phyloP scores from a whole-genome alignment of 2,329 filamentous ascomycete species.

The Zarea fungicola region DNA sequence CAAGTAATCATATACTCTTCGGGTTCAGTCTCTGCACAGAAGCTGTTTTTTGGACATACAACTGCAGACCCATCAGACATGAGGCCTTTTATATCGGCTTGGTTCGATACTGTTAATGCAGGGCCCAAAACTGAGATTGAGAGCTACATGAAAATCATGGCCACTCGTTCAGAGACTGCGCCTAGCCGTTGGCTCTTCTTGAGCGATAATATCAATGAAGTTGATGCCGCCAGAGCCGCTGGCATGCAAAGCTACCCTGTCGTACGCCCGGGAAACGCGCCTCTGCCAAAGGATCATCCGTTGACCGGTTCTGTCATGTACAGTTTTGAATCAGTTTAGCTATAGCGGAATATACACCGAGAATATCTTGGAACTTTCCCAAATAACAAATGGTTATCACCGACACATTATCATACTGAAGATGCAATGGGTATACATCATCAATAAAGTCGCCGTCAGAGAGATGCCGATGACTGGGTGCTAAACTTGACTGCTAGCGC shows the following conservation, averaged over 20 bases:
- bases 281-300: conserved; percentile 46
- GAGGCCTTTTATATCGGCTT: conserved; percentile 54
- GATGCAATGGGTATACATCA: too few relatives aligned
- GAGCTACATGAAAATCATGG: conserved; percentile 64
- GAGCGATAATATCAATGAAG: conserved; percentile 72
- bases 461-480: too few relatives aligned
- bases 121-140: conserved; percentile 62
- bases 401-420: too few relatives aligned
- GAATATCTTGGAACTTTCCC: too few relatives aligned
- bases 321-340: conserved; percentile 3
- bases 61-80: conserved; percentile 55
- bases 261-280: conserved; percentile 64
- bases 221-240: conserved; percentile 54
- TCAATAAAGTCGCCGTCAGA: too few relatives aligned
- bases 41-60: conserved; percentile 69
- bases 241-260: conserved; percentile 61
- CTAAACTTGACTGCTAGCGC: conserved; percentile 13
- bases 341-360: too few relatives aligned
- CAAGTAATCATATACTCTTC: conserved; percentile 75
- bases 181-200: conserved; percentile 65
- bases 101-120: conserved; percentile 78
- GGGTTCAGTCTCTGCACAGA: conserved; percentile 74
- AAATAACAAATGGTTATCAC: too few relatives aligned
- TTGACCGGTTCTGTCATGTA: conserved; percentile 29
- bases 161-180: conserved; percentile 35